These are phyloP conservation scores for Isoetes engelmannii DNA, from an alignment of 83 land plant genomes.

Conservation along the genomic window DNA sequence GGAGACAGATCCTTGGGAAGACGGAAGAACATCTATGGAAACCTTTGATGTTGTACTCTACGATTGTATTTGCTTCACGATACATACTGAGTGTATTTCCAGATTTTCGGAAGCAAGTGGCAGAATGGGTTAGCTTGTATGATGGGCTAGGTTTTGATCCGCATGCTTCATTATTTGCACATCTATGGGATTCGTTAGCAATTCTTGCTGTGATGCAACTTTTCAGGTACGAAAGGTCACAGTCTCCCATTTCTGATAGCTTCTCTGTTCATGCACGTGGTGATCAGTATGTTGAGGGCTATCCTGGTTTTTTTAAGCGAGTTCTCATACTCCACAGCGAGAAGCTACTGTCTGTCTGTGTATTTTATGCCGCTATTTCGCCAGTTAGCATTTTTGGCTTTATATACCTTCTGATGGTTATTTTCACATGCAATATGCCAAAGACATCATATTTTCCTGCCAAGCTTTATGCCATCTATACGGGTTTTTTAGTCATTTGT, in stretches of 20 bases:
- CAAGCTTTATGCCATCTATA: conserved; percentile 56
- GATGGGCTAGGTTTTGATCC: conserved; percentile 58
- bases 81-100: conserved; percentile 69
- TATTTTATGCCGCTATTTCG: conserved; percentile 84
- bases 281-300: conserved; percentile 23
- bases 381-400: conserved; percentile 85
- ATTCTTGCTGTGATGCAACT: conserved; percentile 88
- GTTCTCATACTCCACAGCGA: conserved; percentile 78
- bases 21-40: conserved; percentile 67
- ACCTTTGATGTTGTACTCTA: conserved; percentile 68
- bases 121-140: conserved; percentile 43
- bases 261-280: conserved; percentile 17
- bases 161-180: conserved; percentile 55
- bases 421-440: conserved; percentile 57
- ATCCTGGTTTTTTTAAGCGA: conserved; percentile 59
- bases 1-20: conserved; percentile 80
- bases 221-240: conserved; percentile 78
- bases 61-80: conserved; percentile 49
- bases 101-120: conserved; percentile 41
- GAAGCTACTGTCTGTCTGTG: conserved; percentile 62
- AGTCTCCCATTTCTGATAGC: conserved; percentile 31
- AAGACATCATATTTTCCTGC: conserved; percentile 76
- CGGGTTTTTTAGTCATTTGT: conserved; percentile 51
- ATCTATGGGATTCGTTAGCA: conserved; percentile 83
- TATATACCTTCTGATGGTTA: conserved; percentile 64